Evolutionary conservation across 23 red algal genomes (phyloP).

Genomic region (Rhodosorus marinus): DNA sequence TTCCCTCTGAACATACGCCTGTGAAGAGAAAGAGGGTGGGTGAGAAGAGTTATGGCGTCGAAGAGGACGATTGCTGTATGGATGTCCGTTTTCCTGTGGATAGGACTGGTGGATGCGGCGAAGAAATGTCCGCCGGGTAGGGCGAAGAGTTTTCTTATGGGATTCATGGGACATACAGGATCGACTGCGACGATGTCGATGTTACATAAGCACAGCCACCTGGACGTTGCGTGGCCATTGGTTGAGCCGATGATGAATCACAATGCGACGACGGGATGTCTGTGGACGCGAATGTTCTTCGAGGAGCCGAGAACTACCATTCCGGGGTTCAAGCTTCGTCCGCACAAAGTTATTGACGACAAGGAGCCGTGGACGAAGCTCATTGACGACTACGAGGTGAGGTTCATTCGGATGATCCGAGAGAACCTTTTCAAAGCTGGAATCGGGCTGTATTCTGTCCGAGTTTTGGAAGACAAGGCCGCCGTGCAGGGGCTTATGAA

Average conservation of each 20-base stretch:
- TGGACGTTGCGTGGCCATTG: slow-evolving; percentile 13
- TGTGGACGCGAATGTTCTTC: slow-evolving; percentile 13
- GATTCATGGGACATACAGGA: slow-evolving; percentile 53
- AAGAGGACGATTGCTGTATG: no score
- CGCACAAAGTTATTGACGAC: slow-evolving; percentile 18
- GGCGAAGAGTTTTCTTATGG: slow-evolving; percentile 30
- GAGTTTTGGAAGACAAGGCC: slow-evolving; percentile 24
- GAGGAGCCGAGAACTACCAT: slow-evolving; percentile 9
- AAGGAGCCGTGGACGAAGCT: slow-evolving; percentile 15
- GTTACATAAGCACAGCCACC: slow-evolving; percentile 16
- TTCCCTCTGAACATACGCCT: no score
- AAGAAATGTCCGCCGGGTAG: no score
- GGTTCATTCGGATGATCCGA: slow-evolving; percentile 32
- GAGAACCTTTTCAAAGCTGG: slow-evolving; percentile 36
- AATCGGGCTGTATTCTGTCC: slow-evolving; percentile 33
- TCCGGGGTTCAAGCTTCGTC: slow-evolving; percentile 44
- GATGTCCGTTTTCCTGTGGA: no score
- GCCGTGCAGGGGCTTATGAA: slow-evolving; percentile 23
- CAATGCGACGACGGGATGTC: slow-evolving; percentile 10
- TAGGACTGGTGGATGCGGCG: no score
- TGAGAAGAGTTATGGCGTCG: no score
- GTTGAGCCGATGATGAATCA: no score
- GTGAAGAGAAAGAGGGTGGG: no score
- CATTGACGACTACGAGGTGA: slow-evolving; percentile 15
- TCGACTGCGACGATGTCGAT: slow-evolving; percentile 30